Percentiles rank a stretch among this genome's conserved stretches.
Evolutionary conservation across 495 filamentous ascomycete species (phyloP).

Genomic region (Aspergillus biplanus): DNA sequence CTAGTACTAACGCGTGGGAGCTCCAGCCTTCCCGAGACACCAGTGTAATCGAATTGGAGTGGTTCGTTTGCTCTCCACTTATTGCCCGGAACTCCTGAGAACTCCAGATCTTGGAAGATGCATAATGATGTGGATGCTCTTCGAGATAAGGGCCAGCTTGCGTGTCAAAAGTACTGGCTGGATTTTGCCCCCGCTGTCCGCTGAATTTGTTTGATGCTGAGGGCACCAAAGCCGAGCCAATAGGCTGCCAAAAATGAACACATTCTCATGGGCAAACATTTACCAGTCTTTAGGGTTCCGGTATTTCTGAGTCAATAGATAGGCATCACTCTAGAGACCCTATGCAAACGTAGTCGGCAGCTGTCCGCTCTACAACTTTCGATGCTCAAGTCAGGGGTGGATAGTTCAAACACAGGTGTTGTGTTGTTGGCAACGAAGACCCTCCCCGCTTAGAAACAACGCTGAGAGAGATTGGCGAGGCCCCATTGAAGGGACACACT

Average conservation of each 20-base stretch:
- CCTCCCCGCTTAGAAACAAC: slow-evolving; percentile 10
- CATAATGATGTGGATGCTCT: slow-evolving; percentile 12
- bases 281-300: slow-evolving; percentile 13
- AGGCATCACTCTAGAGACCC: slow-evolving; percentile 8
- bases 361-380: slow-evolving; percentile 20
- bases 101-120: slow-evolving; percentile 5
- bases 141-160: slow-evolving; percentile 6
- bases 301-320: slow-evolving; percentile 17
- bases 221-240: slow-evolving; percentile 21
- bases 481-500: slow-evolving; percentile 10
- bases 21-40: slow-evolving; percentile 25
- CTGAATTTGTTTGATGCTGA: slow-evolving; percentile 28
- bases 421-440: slow-evolving; percentile 3
- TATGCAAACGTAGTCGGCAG: slow-evolving; percentile 33
- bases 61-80: slow-evolving; percentile 24
- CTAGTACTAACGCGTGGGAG: slow-evolving; percentile 12
- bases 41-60: slow-evolving; percentile 17
- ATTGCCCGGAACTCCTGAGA: slow-evolving; percentile 15
- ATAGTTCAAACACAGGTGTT: not conserved
- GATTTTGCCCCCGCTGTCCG: slow-evolving; percentile 20
- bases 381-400: slow-evolving; percentile 1
- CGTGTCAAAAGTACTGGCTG: slow-evolving; percentile 29
- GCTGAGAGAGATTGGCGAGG: slow-evolving; percentile 2
- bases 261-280: slow-evolving; percentile 28
- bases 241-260: slow-evolving; percentile 15